A percentile compares a stretch with the other conserved stretches of the same genome.
These are phyloP conservation scores for Ephemerocybe angulata DNA, from an alignment of 768 basidiomycete species.

Conservation along the genomic window DNA sequence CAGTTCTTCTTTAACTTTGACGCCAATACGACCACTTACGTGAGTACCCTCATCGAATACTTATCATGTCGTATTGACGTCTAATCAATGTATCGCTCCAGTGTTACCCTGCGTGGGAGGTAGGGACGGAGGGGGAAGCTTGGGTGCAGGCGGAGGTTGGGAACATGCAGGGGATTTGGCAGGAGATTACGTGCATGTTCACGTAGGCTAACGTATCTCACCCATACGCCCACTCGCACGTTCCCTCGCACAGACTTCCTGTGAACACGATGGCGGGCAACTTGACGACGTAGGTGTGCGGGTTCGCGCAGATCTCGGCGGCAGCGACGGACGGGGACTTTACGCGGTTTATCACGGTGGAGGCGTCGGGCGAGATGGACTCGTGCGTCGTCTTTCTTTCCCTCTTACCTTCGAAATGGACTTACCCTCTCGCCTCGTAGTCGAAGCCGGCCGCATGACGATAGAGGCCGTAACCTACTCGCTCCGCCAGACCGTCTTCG, in stretches of 20 bases:
- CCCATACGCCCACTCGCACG: too few species aligned
- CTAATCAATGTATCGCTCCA: too few species aligned
- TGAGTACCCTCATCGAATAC: too few species aligned
- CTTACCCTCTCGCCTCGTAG: too few species aligned
- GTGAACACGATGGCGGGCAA: slow-evolving; percentile 98
- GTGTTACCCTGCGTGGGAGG: slow-evolving; percentile 84
- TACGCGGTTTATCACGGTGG: slow-evolving; percentile 98
- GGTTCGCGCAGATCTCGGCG: slow-evolving; percentile 97
- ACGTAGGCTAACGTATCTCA: background rate
- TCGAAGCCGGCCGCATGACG: slow-evolving; percentile 99
- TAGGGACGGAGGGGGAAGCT: slow-evolving; percentile 97
- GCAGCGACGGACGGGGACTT: slow-evolving; percentile 99
- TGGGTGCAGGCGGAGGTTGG: slow-evolving; percentile 97
- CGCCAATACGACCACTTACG: slow-evolving; percentile 62
- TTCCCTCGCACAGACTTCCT: slow-evolving; percentile 57
- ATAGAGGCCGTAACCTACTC: slow-evolving; percentile 99
- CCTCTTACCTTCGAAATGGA: background rate
- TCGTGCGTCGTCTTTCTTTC: slow-evolving; percentile 47
- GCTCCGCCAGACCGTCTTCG: slow-evolving; percentile 93
- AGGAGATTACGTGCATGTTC: slow-evolving; percentile 86
- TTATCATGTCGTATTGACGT: too few species aligned
- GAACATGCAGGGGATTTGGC: slow-evolving; percentile 97
- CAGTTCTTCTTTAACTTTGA: slow-evolving; percentile 87
- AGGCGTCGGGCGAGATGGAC: slow-evolving; percentile 98
- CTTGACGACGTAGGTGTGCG: slow-evolving; percentile 96